A percentile compares a stretch with the other conserved stretches of the same genome.
Evolutionary conservation across 2,329 filamentous ascomycete species (phyloP).

Genomic region (Diaporthe ilicicola): DNA sequence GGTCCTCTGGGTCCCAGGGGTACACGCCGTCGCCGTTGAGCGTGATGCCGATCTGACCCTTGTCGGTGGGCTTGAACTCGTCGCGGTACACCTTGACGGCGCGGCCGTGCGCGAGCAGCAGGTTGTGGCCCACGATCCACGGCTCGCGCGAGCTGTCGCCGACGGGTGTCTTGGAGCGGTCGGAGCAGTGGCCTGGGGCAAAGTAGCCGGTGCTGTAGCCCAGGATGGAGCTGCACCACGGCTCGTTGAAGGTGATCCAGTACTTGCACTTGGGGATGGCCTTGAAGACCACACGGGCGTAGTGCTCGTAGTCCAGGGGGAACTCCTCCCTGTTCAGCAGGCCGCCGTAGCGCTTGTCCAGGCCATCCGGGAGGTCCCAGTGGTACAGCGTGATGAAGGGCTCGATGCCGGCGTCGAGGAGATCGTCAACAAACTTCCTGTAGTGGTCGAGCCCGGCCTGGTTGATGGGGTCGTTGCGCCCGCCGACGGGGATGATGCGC

Average conservation of each 20-base stretch:
- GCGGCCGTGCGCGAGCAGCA: slow-evolving; percentile 80
- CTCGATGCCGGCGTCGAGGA: slow-evolving; percentile 78
- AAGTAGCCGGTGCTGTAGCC: slow-evolving; percentile 82
- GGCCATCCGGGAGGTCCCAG: slow-evolving; percentile 84
- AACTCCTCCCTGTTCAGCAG: slow-evolving; percentile 85
- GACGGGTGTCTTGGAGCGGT: slow-evolving; percentile 73
- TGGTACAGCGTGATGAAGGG: slow-evolving; percentile 88
- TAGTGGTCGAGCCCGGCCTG: slow-evolving; percentile 81
- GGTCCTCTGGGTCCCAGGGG: slow-evolving; percentile 82
- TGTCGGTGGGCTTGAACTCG: slow-evolving; percentile 77
- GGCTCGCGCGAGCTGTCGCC: slow-evolving; percentile 81
- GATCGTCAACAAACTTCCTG: slow-evolving; percentile 78
- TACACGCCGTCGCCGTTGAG: slow-evolving; percentile 86
- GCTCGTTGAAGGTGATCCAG: slow-evolving; percentile 94
- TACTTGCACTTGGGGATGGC: slow-evolving; percentile 80
- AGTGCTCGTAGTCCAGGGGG: slow-evolving; percentile 81
- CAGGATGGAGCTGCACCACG: slow-evolving; percentile 83
- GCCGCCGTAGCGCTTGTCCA: slow-evolving; percentile 84
- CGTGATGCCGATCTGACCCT: slow-evolving; percentile 86
- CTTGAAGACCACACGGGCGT: slow-evolving; percentile 79
- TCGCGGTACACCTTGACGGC: slow-evolving; percentile 85
- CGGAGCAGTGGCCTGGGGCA: slow-evolving; percentile 83
- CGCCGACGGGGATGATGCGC: slow-evolving; percentile 85
- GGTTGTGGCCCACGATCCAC: slow-evolving; percentile 83
- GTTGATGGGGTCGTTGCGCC: slow-evolving; percentile 83